Base-by-base conservation (phyloP, 345 rosid genomes). In the Laguncularia racemosa region DNA sequence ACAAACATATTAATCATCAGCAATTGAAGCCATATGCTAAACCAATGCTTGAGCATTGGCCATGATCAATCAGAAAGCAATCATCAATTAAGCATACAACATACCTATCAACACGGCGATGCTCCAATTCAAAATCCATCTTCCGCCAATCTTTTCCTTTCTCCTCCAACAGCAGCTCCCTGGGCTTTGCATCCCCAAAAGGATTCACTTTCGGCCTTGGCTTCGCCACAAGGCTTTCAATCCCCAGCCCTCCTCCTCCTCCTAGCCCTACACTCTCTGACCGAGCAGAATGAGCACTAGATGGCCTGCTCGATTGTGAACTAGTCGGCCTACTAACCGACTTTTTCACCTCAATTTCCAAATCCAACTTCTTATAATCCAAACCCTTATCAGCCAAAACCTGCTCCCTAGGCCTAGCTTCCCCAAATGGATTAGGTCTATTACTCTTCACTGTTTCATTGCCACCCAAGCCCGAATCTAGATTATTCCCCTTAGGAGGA, bases 81-180 rank as follows among this genome's bases (percentile, higher is more conserved):
- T 33, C 9, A 33, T 33, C 40, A 53, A 21, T 16, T 45, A 53
- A 53, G 15, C 16, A 13, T 17, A 46, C 15, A 15, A 44, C 66
- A 20, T 15, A 82, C 99, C 99, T 84, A 71, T 81, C 97, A 62
- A 87, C 73, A 16, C 88, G 55, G 67, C 92, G 88, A 65, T 79
- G 96, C 67, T 93, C 97, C 78, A 93, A 80, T 50, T 93, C 81
- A 61, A 74, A 71, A 73, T 93, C 97, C 68, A 90, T 82, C 77
- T 87, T 90, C 0, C 92, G 86, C 99, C 99, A 87, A 71, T 93
- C 92, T 75, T 76, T 71, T 46, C 99, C 97, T 66, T 86, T 82
- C 70, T 87, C 82, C 75, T 82, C 80, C 73, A 93, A 70, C 89
- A 90, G 77, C 48, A 93, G 84, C 65, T 93, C 99, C 59, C 97